A percentile compares a stretch with the other conserved stretches of the same genome.
phyloP scores from a whole-genome alignment of 176 grass and related monocot genomes.

The Rhynchospora tenuis region DNA sequence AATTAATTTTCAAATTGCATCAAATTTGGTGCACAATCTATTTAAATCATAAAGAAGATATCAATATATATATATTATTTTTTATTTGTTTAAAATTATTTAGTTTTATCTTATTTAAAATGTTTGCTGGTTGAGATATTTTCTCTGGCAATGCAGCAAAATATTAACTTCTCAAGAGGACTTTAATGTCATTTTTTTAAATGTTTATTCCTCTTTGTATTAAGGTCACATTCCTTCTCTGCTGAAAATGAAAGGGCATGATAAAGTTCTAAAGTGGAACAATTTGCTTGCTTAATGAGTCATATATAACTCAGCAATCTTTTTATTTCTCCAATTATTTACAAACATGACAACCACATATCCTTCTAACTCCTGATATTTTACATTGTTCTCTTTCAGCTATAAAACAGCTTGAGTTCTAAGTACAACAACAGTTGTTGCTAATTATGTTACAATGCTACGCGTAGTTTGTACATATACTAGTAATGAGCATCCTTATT shows the following conservation, averaged over 20 bases:
- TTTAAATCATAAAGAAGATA: too few species aligned
- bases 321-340: not conserved
- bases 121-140: too few species aligned
- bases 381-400: not conserved
- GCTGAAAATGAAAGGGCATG: not conserved
- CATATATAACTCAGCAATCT: not conserved
- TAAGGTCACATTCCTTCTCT: too few species aligned
- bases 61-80: too few species aligned
- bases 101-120: too few species aligned
- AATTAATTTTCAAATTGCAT: too few species aligned
- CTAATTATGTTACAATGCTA: not conserved
- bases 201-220: too few species aligned
- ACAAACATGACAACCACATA: not conserved
- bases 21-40: too few species aligned
- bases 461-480: not conserved
- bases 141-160: too few species aligned
- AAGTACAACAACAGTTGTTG: not conserved
- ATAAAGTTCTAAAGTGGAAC: not conserved
- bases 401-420: not conserved
- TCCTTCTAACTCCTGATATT: not conserved
- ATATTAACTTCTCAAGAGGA: too few species aligned
- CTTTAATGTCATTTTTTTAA: too few species aligned
- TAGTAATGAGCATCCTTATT: not conserved
- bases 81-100: too few species aligned
- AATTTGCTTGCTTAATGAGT: not conserved